These are phyloP conservation scores for Candida sanyaensis DNA, from an alignment of 1,139 yeast species.

Conservation along the genomic window DNA sequence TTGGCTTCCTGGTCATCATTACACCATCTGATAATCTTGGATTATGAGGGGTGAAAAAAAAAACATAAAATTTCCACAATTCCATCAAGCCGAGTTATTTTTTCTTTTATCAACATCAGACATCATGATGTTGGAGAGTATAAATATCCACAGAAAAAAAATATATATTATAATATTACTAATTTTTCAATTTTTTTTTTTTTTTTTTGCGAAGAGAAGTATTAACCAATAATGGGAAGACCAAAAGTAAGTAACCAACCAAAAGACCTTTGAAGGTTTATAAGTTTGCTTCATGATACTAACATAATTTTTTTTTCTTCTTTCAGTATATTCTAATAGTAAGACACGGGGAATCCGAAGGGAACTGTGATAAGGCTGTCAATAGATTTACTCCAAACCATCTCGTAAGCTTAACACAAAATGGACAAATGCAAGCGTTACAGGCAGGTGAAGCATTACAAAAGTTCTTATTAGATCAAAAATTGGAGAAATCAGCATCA, in stretches of 20 bases:
- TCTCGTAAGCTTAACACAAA: slow-evolving; percentile 64
- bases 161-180: too few species aligned
- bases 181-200: too few species aligned
- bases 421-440: slow-evolving; percentile 68
- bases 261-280: too few species aligned
- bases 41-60: too few species aligned
- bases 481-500: neutral
- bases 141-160: neutral
- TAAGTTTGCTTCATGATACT: neutral
- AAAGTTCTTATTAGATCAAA: slow-evolving; percentile 41
- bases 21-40: too few species aligned
- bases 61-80: neutral
- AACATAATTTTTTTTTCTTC: neutral
- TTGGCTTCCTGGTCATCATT: too few species aligned
- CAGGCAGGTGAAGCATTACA: slow-evolving; percentile 66
- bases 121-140: neutral
- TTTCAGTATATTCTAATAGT: slow-evolving; percentile 68
- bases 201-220: neutral
- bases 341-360: slow-evolving; percentile 91
- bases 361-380: slow-evolving; percentile 80
- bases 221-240: slow-evolving; percentile 2
- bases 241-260: slow-evolving; percentile 2
- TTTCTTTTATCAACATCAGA: neutral
- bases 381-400: slow-evolving; percentile 80
- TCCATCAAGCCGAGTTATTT: neutral